Evolutionary conservation across 2,329 filamentous ascomycete species (phyloP), one percentile per base, ranked within the genome.

Genomic region (Seiridium cupressi): DNA sequence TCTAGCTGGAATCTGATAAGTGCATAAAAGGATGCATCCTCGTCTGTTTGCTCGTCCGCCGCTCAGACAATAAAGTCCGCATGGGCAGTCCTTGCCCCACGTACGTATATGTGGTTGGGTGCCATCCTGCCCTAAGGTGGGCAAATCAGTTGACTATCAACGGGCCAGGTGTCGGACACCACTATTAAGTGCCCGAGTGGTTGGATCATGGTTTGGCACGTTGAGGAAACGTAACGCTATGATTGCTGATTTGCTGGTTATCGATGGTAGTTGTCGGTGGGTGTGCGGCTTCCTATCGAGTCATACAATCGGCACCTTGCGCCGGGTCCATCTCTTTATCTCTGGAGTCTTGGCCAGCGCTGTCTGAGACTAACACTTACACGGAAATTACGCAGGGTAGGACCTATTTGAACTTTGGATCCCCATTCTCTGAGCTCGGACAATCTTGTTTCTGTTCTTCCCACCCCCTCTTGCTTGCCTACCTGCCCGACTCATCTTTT

Each of bases 241-340:
- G 49, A 3, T 18, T 42, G 35, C 9, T 44, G 51, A 55, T 55
- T 55, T 35, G 51, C 38, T 26, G 49, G 13, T 34, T 8, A 18
- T 10, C 38, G 34, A 35, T 35, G 49, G 38, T 53, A 13, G 38
- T 53, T 18, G 26, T 44, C 51, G 35, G 31, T 42, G 35, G 51
- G 51, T 42, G 51, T 55, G 18, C 34, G 51, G 9, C 51, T 55
- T 44, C 51, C 51, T 55, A 55, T 55, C 51, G 40, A 55, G 51
- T 44, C 36, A 42, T 42, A n/a, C 51, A n/a, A 55, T 36, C 51
- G 13, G 40, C 40, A 18, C 38, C 36, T 26, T 31, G 36, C 18
- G 51, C 51, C 44, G 51, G 51, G 38, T 44, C 51, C 51, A 11
- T n/a, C 9, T 31, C 13, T 31, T 55, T 55, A 55, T 55, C 51